Evolutionary conservation across 495 filamentous ascomycete genomes (phyloP).

Genomic region (Penicillium egyptiacum): DNA sequence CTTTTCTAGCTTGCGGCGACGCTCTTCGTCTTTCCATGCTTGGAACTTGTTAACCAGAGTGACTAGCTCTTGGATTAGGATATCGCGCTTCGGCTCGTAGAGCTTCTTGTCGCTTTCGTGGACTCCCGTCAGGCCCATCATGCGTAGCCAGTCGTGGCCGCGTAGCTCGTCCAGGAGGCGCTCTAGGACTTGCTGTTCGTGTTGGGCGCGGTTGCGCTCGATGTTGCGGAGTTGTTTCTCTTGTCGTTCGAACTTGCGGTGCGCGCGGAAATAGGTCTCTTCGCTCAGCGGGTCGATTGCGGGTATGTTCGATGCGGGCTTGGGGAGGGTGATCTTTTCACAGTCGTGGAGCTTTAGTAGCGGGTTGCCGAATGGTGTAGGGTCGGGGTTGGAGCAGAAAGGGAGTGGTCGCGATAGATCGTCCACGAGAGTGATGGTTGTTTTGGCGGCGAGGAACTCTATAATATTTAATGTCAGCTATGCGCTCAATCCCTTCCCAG

Average conservation of each 20-base stretch:
- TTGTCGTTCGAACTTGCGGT: constrained; percentile 76
- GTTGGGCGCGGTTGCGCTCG: constrained; percentile 86
- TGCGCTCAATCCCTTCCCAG: not conserved
- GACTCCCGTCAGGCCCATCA: constrained; percentile 87
- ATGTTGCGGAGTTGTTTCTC: constrained; percentile 93
- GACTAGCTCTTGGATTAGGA: constrained; percentile 79
- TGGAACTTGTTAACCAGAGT: constrained; percentile 82
- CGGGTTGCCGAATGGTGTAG: constrained; percentile 42
- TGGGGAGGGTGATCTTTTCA: constrained; percentile 32
- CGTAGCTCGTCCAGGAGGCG: constrained; percentile 82
- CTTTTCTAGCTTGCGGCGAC: constrained; percentile 68
- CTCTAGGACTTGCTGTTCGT: constrained; percentile 86
- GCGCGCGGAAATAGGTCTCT: constrained; percentile 62
- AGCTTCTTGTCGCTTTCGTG: constrained; percentile 79
- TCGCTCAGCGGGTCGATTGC: constrained; percentile 67
- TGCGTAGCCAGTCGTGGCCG: constrained; percentile 88
- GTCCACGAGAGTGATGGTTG: constrained; percentile 47
- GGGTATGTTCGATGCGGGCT: constrained; percentile 6
- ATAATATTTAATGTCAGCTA: constrained; percentile 7
- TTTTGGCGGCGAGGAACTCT: constrained; percentile 48
- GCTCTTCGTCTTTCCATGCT: constrained; percentile 87
- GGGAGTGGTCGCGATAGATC: constrained; percentile 40
- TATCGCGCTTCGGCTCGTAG: constrained; percentile 80
- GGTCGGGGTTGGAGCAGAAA: constrained; percentile 19
- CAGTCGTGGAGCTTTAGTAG: constrained; percentile 41